Conservation (phyloP, 1,139 yeast genomes). For the Protomyces lactucae-debilis region DNA sequence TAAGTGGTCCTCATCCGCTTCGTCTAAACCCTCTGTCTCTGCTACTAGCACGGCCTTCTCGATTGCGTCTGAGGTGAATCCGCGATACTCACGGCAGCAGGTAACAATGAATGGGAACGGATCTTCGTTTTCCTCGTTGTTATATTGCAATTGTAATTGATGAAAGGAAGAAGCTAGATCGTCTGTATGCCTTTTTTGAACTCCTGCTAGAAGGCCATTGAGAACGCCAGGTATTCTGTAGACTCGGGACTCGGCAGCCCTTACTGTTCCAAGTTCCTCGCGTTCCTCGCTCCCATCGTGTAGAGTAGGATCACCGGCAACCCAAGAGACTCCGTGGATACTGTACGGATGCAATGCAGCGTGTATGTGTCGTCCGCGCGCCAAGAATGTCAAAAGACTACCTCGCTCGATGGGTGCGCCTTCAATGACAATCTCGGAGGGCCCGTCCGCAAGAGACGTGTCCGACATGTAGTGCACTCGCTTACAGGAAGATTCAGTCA, state of each 20-base stretch:
- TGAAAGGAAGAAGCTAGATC: background rate
- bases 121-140: background rate
- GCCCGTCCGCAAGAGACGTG: background rate
- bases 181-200: constrained; percentile 34
- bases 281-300: too few relatives aligned
- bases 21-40: constrained; percentile 12
- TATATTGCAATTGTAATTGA: background rate
- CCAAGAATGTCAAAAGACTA: constrained; percentile 36
- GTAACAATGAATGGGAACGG: constrained; percentile 7
- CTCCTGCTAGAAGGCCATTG: constrained; percentile 40
- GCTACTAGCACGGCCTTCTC: constrained; percentile 6
- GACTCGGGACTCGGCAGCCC: constrained; percentile 40
- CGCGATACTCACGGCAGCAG: background rate
- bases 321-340: constrained; percentile 42
- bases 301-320: constrained; percentile 34
- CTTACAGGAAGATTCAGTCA: too few relatives aligned
- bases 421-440: constrained; percentile 6
- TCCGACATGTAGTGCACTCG: background rate
- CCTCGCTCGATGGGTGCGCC: constrained; percentile 37
- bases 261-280: constrained; percentile 25
- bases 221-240: constrained; percentile 40
- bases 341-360: constrained; percentile 44
- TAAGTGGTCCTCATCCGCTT: constrained; percentile 3
- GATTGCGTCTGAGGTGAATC: background rate
- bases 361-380: constrained; percentile 41